Evolutionary conservation across 2,329 filamentous ascomycete genomes (phyloP), one percentile per base, ranked within the genome.

Genomic region (Dactylellina parvicollis): DNA sequence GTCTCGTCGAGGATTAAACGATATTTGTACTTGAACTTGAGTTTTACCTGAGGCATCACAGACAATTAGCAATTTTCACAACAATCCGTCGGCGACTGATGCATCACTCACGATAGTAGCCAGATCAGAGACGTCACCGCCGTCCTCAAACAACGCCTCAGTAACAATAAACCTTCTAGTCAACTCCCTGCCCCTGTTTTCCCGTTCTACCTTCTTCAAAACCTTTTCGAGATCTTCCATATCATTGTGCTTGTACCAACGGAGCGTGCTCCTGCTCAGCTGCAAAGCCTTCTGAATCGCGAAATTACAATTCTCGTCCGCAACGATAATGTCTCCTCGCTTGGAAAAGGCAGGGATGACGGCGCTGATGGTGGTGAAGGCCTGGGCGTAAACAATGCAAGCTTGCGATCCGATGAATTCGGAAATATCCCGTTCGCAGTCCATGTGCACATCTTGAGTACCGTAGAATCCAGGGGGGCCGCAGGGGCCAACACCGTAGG

Each of bases 291-390:
- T 96, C 60, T 95, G 90, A 77, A 97, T 94, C 9, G 94, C 89
- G 83, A 91, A 98, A 80, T 96, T 98, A 80, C 95, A 90, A 34
- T 92, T 92, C 76, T 90, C 90, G 82, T 99, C 95, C 42, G 92
- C 95, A 60, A 99, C 92, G 77, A 99, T 98, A 79, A 98, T 91
- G 80, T 99, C 95, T 55, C 95, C 95, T 78, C 95, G 88, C 84
- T 99, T 99, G 80, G 91, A 96, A 80, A 99, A 99, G 0, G 93
- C 90, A 0, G 95, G 96, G 74, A 99, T 97, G 20, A 98, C 93
- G 80, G 91, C 94, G n/a, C 91, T 93, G 73, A 98, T 96, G 40
- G 95, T 97, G 24, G 92, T 96, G 80, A 99, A 98, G 2, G 93
- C 90, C 80, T 99, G 95, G 0, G 95, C 91, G 79, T 99, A 99